These are phyloP conservation scores for Nakazawaea sp. DNA, from an alignment of 805 yeast species.

Conservation along the genomic window DNA sequence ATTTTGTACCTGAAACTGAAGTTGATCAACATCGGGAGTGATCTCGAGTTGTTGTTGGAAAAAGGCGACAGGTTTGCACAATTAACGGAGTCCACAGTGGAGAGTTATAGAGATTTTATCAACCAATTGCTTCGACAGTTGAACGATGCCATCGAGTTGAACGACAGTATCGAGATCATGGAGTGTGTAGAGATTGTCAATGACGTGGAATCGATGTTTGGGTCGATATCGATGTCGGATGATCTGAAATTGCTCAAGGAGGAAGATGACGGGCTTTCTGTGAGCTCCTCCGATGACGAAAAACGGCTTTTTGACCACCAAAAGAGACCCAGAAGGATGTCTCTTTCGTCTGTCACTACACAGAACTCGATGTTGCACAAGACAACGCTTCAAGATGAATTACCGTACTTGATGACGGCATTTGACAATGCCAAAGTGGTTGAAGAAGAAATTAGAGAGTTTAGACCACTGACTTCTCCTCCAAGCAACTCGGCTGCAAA, in stretches of 20 bases:
- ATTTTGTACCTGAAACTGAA: constrained; percentile 61
- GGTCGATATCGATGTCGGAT: constrained; percentile 32
- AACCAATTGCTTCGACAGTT: constrained; percentile 51
- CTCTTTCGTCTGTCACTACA: constrained; percentile 15
- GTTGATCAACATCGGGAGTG: constrained; percentile 57
- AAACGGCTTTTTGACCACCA: background rate
- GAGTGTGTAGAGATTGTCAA: constrained; percentile 62
- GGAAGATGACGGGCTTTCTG: background rate
- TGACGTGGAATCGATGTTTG: constrained; percentile 72
- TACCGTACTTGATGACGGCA: constrained; percentile 62
- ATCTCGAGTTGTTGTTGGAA: constrained; percentile 36
- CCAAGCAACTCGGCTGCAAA: background rate
- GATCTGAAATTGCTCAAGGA: background rate
- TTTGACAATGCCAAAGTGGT: constrained; percentile 55
- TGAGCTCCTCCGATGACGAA: background rate
- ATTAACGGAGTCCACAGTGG: constrained; percentile 34
- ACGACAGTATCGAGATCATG: constrained; percentile 51
- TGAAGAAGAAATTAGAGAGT: constrained; percentile 38
- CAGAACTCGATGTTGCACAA: constrained; percentile 34
- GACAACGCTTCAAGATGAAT: constrained; percentile 53
- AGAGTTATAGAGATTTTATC: constrained; percentile 53
- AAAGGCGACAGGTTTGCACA: constrained; percentile 14
- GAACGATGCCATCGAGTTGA: constrained; percentile 42
- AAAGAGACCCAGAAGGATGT: constrained; percentile 5
- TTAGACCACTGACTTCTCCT: background rate